phyloP scores from a whole-genome alignment of 768 basidiomycete genomes.

The Naganishia antarctica region DNA sequence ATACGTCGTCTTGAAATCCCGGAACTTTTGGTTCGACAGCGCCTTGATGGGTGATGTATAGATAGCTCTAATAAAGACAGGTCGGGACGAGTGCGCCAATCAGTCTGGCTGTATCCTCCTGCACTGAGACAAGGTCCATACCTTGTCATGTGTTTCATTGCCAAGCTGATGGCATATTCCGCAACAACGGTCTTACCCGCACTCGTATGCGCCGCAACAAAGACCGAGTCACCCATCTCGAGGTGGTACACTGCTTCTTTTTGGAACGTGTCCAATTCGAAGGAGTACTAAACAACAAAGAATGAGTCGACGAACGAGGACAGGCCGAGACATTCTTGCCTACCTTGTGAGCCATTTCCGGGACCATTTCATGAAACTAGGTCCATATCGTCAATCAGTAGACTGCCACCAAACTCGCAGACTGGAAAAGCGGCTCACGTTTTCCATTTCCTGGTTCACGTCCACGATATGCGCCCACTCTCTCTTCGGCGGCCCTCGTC shows the following conservation, averaged over 20 bases:
- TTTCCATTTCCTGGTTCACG: conserved; percentile 78
- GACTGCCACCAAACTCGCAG: background rate
- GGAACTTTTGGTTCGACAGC: conserved; percentile 95
- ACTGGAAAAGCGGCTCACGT: conserved; percentile 48
- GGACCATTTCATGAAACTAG: conserved; percentile 72
- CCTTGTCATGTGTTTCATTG: conserved; percentile 99
- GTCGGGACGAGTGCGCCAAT: background rate
- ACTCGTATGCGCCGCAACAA: conserved; percentile 99
- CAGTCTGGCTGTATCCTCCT: background rate
- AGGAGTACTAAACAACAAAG: too few species aligned
- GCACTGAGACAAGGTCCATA: conserved; percentile 45
- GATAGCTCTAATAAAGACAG: conserved; percentile 64
- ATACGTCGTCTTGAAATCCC: conserved; percentile 97
- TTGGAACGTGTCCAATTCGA: conserved; percentile 96
- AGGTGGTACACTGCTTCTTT: conserved; percentile 97
- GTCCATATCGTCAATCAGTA: background rate
- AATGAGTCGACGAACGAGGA: too few species aligned
- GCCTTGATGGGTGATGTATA: conserved; percentile 99
- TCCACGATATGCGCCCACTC: conserved; percentile 99
- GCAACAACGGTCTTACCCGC: conserved; percentile 99
- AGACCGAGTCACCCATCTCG: conserved; percentile 94
- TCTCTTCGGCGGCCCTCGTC: conserved; percentile 59
- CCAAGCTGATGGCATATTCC: conserved; percentile 95
- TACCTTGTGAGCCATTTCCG: conserved; percentile 92
- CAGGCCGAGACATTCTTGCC: too few species aligned